These are phyloP conservation scores for Symbiodinium pilosum DNA, from an alignment of 73 alveolate species.

Conservation along the genomic window DNA sequence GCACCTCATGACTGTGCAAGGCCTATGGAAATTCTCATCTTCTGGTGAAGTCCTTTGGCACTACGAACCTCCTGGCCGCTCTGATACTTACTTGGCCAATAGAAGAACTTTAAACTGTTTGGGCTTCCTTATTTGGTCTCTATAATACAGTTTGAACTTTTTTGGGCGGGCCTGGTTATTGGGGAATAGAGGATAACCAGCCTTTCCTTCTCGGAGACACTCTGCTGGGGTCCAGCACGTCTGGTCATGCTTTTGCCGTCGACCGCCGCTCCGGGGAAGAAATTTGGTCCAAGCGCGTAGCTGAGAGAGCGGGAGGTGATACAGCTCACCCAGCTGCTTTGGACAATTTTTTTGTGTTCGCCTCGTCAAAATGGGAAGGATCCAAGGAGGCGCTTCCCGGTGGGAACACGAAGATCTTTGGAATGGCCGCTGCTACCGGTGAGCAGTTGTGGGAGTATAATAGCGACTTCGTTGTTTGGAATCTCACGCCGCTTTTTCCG, in stretches of 20 bases:
- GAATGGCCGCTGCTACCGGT: neutral
- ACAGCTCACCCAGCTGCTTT: neutral
- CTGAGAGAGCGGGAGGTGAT: neutral
- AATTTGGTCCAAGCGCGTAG: neutral
- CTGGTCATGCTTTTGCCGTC: neutral
- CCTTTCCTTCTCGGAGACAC: neutral
- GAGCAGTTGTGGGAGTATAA: neutral
- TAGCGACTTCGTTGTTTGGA: neutral
- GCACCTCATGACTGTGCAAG: neutral
- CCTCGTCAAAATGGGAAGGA: neutral
- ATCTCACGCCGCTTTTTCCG: neutral
- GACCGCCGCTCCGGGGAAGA: neutral
- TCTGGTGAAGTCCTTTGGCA: neutral
- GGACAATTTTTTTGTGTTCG: neutral
- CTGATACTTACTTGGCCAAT: too few relatives aligned
- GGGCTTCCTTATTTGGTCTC: too few relatives aligned
- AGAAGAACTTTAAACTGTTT: too few relatives aligned
- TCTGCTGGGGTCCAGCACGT: neutral
- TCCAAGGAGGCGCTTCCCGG: neutral
- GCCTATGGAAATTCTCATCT: neutral
- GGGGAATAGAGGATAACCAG: too few relatives aligned
- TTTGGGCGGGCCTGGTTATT: too few relatives aligned
- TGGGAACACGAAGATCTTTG: neutral
- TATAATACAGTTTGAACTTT: too few relatives aligned
- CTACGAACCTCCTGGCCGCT: slow-evolving; percentile 15